Base-by-base conservation (phyloP, 2,329 filamentous ascomycete genomes). In the Shiraia bambusicola region DNA sequence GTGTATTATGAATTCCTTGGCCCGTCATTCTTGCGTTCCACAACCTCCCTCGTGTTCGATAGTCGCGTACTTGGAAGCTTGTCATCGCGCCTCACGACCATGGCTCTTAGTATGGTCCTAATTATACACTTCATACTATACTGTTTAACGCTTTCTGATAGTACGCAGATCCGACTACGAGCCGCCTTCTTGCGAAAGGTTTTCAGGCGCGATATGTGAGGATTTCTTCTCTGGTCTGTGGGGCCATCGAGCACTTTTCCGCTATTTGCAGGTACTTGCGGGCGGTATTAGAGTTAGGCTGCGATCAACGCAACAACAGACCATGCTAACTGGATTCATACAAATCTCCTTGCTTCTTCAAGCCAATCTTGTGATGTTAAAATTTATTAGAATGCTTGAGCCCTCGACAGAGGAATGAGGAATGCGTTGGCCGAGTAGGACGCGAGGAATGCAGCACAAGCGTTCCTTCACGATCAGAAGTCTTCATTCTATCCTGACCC, bases 371-470 rank as follows among this genome's bases (percentile, higher is more conserved):
- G 50, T 54, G 48, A 54, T 38, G 34, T 17, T 27, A 12, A 25
- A n/a, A 27, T 36, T 34, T 40, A 40, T 42, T 31, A 37, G 37
- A 35, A 44, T 44, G 45, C 40, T 44, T 24, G 36, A 35, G 42
- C 42, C 40, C 40, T 44, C 17, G 36, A 35, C 36, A 43, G 35
- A 41, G 50, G 52, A 56, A 56, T 56, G 35, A 41, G 50, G 52
- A 56, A 56, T 56, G 48, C 34, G 28, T 33, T 43, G 34, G 39
- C 28, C 28, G n/a, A 41, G 29, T 38, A 31, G 40, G 42, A 40
- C 41, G 46, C 45, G 38, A 49, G 50, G 50, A 54, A 56, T 56
- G 50, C 42, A 39, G 29, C 31, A 37, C 24, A 26, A 14, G 28
- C 28, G 37, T 17, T 25, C 30, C 17, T 22, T 22, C 4, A 38